Percentiles rank a stretch among this genome's conserved stretches.
Evolutionary conservation across 2,329 filamentous ascomycete species (phyloP).

Genomic region (Parastagonospora nodorum): DNA sequence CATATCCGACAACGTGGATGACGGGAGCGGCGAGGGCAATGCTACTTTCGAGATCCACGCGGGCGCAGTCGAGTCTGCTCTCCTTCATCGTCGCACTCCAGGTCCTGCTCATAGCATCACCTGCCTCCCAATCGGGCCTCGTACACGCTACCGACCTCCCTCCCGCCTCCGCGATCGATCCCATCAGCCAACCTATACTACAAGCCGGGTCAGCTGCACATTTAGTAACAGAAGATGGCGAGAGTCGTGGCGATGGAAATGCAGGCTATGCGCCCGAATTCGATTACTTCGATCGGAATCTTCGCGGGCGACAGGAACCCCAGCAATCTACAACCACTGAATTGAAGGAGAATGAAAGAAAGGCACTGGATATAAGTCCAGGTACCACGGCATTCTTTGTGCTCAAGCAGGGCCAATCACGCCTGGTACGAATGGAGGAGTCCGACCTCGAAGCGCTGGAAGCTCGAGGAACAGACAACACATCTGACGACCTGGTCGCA

Average conservation of each 20-base stretch:
- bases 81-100: constrained; percentile 67
- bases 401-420: constrained; percentile 63
- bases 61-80: constrained; percentile 73
- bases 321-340: constrained; percentile 55
- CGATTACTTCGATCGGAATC: constrained; percentile 62
- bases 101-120: constrained; percentile 64
- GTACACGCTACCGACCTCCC: constrained; percentile 66
- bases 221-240: constrained; percentile 39
- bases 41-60: constrained; percentile 62
- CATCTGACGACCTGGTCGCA: constrained; percentile 2
- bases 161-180: constrained; percentile 9
- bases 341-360: constrained; percentile 69
- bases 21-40: constrained; percentile 37
- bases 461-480: constrained; percentile 18
- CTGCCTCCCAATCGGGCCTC: constrained; percentile 61
- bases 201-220: constrained; percentile 48
- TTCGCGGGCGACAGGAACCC: constrained; percentile 64
- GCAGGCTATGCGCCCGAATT: constrained; percentile 66
- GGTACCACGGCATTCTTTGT: constrained; percentile 69
- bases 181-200: constrained; percentile 15
- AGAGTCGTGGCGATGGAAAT: constrained; percentile 38
- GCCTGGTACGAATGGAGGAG: constrained; percentile 45
- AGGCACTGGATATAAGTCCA: constrained; percentile 63
- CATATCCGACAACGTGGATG: constrained; percentile 21
- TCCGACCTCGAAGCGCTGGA: constrained; percentile 33